Base-by-base conservation (phyloP, 176 grass and related monocot genomes). In the Musa troglodytarum region DNA sequence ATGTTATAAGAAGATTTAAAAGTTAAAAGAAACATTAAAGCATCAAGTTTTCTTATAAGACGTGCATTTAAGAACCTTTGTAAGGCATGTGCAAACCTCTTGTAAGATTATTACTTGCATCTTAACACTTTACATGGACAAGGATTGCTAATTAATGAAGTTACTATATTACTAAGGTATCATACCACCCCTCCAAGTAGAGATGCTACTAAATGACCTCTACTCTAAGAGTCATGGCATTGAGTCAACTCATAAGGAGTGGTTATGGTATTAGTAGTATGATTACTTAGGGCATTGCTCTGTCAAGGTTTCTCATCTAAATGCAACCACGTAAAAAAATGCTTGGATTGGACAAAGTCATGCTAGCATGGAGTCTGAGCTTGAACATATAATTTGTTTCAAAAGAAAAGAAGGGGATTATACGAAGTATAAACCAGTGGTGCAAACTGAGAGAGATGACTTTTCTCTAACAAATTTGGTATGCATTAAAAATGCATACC, bases 401-500 rank as follows among this genome's bases (percentile, higher is more conserved):
- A 21, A 61, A n/a, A n/a, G n/a, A 8, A 61, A 20, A 20, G 57
- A 19, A 20, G 16, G 13, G 55, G 34, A 43, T 43, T 43, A 43
- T 5, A 43, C 34, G 4, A 6, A 43, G 34, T 43, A 43, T 43
- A 43, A 43, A 43, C 34, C 34, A 4, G 34, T 43, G 34, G 34
- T 6, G 34, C 34, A 43, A 43, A 43, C 34, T 43, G 34, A 43
- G 34, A 29, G 29, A 43, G 34, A 43, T 43, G 34, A 43, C 34
- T 43, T 43, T 43, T 43, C 34, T 43, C 34, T 43, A 43, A 43
- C 34, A 43, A 43, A 5, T 43, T 43, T 43, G 34, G 34, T 43
- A 43, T 6, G 34, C 6, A 43, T 6, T 53, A 25, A 2, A 52
- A 74, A n/a, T 59, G 53, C 63, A 76, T 94, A 99, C 95, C 95